Conservation (phyloP, 805 yeast genomes). For the Starmerella kuoi region DNA sequence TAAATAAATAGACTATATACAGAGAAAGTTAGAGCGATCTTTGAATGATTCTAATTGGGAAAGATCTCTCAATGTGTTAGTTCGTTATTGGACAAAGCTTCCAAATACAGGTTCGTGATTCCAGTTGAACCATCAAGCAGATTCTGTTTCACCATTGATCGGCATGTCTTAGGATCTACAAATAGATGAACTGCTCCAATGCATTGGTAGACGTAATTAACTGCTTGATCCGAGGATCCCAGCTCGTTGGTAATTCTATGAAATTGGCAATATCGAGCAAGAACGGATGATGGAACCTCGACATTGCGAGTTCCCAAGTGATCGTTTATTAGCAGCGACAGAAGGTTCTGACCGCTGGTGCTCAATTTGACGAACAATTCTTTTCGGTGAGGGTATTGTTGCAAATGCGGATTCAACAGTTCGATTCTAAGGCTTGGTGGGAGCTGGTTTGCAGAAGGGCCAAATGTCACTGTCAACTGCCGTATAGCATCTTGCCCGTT, state of each 20-base stretch:
- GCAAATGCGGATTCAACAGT: conserved; percentile 18
- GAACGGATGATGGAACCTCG: conserved; percentile 6
- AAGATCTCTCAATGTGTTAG: too few relatives aligned
- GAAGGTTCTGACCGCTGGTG: conserved; percentile 8
- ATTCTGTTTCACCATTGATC: conserved; percentile 7
- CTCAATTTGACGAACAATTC: conserved; percentile 13
- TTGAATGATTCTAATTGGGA: too few relatives aligned
- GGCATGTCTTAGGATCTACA: conserved; percentile 8
- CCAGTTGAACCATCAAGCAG: conserved; percentile 16
- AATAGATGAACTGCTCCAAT: conserved; percentile 14
- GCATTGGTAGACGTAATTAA: conserved; percentile 3
- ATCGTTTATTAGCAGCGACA: conserved; percentile 16
- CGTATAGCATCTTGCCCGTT: not conserved
- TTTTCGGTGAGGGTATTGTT: conserved; percentile 9
- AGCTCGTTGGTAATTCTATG: conserved; percentile 7
- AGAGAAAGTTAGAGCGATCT: too few relatives aligned
- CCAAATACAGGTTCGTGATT: conserved; percentile 15
- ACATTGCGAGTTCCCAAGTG: conserved; percentile 22
- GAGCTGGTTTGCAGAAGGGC: conserved; percentile 8
- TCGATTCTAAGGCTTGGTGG: conserved; percentile 18
- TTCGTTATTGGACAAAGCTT: conserved; percentile 10
- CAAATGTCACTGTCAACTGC: conserved; percentile 11
- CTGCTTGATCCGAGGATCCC: not conserved
- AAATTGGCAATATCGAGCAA: conserved; percentile 10
- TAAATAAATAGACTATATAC: too few relatives aligned